These are phyloP conservation scores for Trichoderma atroviride DNA, from an alignment of 2,329 filamentous ascomycete genomes.

Conservation along the genomic window DNA sequence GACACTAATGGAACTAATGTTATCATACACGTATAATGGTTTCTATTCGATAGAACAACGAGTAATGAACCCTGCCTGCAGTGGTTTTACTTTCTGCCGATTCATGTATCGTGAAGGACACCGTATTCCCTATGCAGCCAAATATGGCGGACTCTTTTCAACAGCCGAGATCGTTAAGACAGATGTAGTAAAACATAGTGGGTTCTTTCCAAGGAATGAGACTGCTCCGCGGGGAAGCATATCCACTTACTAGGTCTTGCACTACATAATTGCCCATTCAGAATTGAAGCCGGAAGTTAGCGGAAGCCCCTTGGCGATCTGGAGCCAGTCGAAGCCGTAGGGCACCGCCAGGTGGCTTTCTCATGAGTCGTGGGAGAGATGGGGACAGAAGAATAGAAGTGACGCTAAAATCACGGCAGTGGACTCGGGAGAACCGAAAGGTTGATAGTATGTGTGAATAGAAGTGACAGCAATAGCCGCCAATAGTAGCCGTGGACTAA, in stretches of 20 bases:
- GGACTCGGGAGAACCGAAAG: neutral
- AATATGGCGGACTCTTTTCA: neutral
- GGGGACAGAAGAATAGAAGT: neutral
- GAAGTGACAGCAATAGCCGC: neutral
- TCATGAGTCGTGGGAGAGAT: neutral
- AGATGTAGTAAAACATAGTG: neutral
- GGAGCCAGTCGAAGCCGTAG: neutral
- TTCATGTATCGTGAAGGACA: neutral
- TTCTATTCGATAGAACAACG: neutral
- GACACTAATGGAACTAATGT: neutral
- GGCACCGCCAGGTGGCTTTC: neutral
- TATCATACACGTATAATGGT: neutral
- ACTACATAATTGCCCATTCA: neutral
- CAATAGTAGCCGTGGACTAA: neutral
- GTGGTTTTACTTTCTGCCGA: neutral
- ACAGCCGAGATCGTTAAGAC: neutral
- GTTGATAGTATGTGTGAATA: neutral
- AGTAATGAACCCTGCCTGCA: neutral
- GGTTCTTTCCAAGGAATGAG: neutral
- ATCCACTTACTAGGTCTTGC: neutral
- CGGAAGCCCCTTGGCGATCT: neutral
- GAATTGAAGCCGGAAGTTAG: neutral
- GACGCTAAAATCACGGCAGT: neutral
- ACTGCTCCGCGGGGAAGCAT: neutral
- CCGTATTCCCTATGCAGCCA: neutral